Conservation (phyloP, 441 rosid species). For the Kokia cookei region DNA sequence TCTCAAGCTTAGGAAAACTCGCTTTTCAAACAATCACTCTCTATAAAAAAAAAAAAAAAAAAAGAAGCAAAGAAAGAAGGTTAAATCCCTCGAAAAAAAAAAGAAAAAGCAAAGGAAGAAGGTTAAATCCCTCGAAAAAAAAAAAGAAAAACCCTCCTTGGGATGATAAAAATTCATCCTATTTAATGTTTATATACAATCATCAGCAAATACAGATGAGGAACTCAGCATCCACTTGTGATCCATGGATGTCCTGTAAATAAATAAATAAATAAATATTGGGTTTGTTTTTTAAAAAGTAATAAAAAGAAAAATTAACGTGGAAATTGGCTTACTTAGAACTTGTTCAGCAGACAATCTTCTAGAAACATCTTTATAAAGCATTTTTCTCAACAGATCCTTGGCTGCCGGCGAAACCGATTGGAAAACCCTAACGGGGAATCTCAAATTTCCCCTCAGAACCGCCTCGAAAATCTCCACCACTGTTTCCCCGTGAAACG, state of each 20-base stretch:
- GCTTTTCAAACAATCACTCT: too few relatives aligned
- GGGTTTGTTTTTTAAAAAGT: not conserved
- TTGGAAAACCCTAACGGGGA: constrained; percentile 46
- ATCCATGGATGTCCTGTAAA: constrained; percentile 54
- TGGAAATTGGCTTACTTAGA: constrained; percentile 40
- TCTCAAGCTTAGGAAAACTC: too few relatives aligned
- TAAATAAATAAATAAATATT: not conserved
- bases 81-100: too few relatives aligned
- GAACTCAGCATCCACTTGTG: constrained; percentile 9
- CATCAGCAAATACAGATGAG: too few relatives aligned
- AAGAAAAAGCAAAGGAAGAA: too few relatives aligned
- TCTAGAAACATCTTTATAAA: constrained; percentile 65
- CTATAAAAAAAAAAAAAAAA: too few relatives aligned
- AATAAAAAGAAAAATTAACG: not conserved
- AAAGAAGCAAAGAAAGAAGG: too few relatives aligned
- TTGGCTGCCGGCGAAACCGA: constrained; percentile 53
- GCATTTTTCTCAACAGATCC: constrained; percentile 69
- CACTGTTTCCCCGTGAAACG: constrained; percentile 68
- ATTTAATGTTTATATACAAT: too few relatives aligned
- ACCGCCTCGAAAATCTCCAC: constrained; percentile 76
- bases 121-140: too few relatives aligned
- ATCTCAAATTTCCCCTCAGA: constrained; percentile 58
- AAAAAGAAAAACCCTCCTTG: too few relatives aligned
- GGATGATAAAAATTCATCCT: not conserved
- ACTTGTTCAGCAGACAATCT: constrained; percentile 82